Base-by-base conservation (phyloP, 495 filamentous ascomycete genomes). In the Podospora comata region DNA sequence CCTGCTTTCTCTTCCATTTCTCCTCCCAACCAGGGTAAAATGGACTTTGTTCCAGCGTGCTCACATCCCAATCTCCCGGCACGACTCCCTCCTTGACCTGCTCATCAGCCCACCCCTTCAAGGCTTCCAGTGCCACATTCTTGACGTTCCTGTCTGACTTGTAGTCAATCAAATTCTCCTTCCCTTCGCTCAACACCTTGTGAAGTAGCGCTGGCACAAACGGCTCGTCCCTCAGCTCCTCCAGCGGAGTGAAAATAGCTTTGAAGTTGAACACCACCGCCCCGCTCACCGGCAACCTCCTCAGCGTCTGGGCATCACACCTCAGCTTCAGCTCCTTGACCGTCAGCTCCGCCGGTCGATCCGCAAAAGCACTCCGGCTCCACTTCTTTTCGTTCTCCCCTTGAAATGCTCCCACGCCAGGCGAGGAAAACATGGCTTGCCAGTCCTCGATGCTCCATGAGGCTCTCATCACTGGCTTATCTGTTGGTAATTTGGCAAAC, bases 301-400 rank as follows among this genome's bases (percentile, higher is more conserved):
- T 87, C 19, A 97, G 83, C 0, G 93, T 97, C 78, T 97, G 93
- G 91, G 92, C 95, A 75, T 97, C 93, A 2, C 95, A 92, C n/a
- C 93, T 87, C 16, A 97, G 84, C 66, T 89, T 78, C 70, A 90
- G 82, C 26, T 91, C 86, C 0, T 84, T 81, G n/a, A 89, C 71
- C 6, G 73, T 76, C 5, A 95, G 77, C 6, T 82, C 72, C 1
- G 85, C 70, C 6, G 70, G 70, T 15, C 66, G 11, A 0, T 28
- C 53, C 0, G 68, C 65, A 61, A 76, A 76, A 4, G 68, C 66
- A n/a, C 70, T 72, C 2, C 74, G 68, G 9, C 26, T 64, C 74
- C 74, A 76, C n/a, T 65, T 19, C 53, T 34, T 48, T 7, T 32
- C 61, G 7, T 39, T 19, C 30, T 39, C 61, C 0, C 28, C 30